Conservation (phyloP, 2,329 filamentous ascomycete species). For the Bipolaris sorokiniana region DNA sequence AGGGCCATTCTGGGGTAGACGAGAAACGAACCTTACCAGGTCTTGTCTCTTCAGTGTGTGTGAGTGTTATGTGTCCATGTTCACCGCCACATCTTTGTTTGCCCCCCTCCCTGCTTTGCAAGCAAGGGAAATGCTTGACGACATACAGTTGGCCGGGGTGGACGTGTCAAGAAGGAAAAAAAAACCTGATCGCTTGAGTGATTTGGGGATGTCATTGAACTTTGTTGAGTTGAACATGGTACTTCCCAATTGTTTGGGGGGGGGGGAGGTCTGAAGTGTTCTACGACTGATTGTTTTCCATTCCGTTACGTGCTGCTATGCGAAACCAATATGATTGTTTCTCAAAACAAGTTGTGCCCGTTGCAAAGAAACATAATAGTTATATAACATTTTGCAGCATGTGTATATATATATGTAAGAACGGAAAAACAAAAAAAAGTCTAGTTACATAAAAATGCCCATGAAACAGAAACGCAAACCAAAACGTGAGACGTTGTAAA, state of each 20-base stretch:
- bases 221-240: too few relatives aligned
- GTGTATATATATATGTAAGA: too few relatives aligned
- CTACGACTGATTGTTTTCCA: too few relatives aligned
- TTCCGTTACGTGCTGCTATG: too few relatives aligned
- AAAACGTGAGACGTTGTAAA: too few relatives aligned
- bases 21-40: slow-evolving; percentile 4
- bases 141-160: background rate
- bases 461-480: too few relatives aligned
- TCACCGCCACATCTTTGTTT: background rate
- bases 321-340: too few relatives aligned
- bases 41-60: background rate
- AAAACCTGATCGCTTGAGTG: background rate
- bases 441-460: too few relatives aligned
- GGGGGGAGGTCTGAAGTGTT: too few relatives aligned
- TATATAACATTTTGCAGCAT: background rate
- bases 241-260: too few relatives aligned
- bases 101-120: background rate
- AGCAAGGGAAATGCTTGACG: slow-evolving; percentile 7
- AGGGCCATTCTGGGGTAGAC: slow-evolving; percentile 27
- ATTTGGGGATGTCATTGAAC: too few relatives aligned
- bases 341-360: background rate
- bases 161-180: background rate
- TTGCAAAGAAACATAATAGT: background rate
- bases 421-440: too few relatives aligned
- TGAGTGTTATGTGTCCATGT: background rate